phyloP scores from a whole-genome alignment of 2,329 filamentous ascomycete genomes.

The Pyrenophora graminea region DNA sequence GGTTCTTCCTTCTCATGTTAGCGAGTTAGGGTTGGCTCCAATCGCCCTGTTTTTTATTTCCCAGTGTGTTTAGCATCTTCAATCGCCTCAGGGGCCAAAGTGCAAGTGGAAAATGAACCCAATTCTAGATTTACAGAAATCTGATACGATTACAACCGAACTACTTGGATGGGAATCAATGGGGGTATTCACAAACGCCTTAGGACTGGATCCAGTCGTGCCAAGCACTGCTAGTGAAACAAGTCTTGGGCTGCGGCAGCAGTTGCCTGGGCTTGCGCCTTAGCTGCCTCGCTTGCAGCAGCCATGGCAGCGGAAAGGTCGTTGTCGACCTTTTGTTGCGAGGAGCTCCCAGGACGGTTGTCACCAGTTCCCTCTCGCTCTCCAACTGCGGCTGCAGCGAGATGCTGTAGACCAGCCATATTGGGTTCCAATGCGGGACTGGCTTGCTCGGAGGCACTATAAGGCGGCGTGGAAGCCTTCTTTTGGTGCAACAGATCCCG shows the following conservation, averaged over 20 bases:
- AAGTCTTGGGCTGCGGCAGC: constrained; percentile 37
- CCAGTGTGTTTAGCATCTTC: too few relatives aligned
- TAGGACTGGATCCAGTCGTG: not conserved
- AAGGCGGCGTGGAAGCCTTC: constrained; percentile 27
- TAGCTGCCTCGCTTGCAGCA: constrained; percentile 35
- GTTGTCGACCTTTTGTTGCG: constrained; percentile 32
- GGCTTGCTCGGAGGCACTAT: constrained; percentile 29
- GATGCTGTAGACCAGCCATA: constrained; percentile 46
- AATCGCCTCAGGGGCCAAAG: not conserved
- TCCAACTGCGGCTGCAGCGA: constrained; percentile 46
- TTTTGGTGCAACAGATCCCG: constrained; percentile 39
- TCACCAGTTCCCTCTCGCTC: constrained; percentile 36
- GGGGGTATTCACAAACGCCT: constrained; percentile 8
- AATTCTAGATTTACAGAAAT: not conserved
- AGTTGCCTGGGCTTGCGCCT: constrained; percentile 37
- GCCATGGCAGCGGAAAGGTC: constrained; percentile 45
- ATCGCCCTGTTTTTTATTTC: too few relatives aligned
- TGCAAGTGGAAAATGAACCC: not conserved
- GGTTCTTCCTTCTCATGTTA: too few relatives aligned
- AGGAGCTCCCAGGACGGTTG: constrained; percentile 16
- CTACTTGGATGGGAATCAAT: not conserved
- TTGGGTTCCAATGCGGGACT: constrained; percentile 38
- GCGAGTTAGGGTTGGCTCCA: too few relatives aligned
- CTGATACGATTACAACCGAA: not conserved
- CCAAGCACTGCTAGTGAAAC: not conserved